Conservation (phyloP, 805 yeast species). For the Brettanomyces custersianus region DNA sequence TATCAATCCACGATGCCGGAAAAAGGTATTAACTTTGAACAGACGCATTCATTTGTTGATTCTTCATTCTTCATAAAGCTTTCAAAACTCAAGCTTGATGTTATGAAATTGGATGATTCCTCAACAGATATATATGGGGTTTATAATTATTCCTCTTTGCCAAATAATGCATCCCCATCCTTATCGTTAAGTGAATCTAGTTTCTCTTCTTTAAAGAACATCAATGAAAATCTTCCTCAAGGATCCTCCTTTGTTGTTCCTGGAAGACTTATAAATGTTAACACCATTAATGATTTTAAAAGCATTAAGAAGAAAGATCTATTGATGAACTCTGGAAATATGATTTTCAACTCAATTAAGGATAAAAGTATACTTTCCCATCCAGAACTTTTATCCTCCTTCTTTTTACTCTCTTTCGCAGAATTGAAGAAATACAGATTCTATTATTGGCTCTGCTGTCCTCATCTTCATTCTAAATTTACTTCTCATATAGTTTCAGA, state of each 20-base stretch:
- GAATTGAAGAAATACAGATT: conserved; percentile 85
- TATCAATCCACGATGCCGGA: conserved; percentile 14
- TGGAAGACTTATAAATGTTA: conserved; percentile 47
- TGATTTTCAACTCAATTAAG: conserved; percentile 19
- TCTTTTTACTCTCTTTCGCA: conserved; percentile 59
- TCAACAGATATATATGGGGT: conserved; percentile 34
- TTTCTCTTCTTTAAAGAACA: neutral
- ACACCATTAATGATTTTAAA: conserved; percentile 83
- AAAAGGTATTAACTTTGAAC: neutral
- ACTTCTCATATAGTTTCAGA: neutral
- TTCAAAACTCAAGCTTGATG: conserved; percentile 64
- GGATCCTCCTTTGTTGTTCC: conserved; percentile 16
- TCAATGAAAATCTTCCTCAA: conserved; percentile 1
- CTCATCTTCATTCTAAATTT: conserved; percentile 54
- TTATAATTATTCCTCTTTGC: conserved; percentile 22
- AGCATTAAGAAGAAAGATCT: conserved; percentile 51
- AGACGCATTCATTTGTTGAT: conserved; percentile 67
- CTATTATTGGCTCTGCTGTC: conserved; percentile 85
- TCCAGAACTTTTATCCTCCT: conserved; percentile 33
- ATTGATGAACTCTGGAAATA: conserved; percentile 33
- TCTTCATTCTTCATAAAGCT: conserved; percentile 78
- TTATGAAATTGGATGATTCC: conserved; percentile 53
- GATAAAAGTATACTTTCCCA: conserved; percentile 27
- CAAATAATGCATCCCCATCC: conserved; percentile 23
- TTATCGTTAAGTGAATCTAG: conserved; percentile 10